Evolutionary conservation across 164 flowering plant species (phyloP).

Genomic region (Berberis vulgaris): DNA sequence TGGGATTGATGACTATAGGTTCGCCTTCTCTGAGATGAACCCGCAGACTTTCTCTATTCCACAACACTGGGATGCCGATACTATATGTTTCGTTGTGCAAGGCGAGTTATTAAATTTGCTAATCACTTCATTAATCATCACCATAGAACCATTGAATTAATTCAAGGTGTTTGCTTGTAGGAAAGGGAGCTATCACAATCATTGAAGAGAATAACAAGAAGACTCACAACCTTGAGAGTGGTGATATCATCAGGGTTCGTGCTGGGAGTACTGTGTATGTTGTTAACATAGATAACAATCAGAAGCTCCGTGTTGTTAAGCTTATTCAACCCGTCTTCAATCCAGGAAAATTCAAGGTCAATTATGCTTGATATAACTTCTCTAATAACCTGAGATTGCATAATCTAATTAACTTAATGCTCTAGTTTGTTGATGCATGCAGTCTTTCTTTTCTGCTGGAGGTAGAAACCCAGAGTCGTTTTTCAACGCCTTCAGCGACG

Average conservation of each 20-base stretch:
- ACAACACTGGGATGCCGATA: neutral
- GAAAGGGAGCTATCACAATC: neutral
- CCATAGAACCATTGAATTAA: neutral
- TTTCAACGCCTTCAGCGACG: constrained; percentile 45
- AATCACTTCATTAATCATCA: neutral
- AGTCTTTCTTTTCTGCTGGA: constrained; percentile 15
- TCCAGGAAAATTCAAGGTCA: neutral
- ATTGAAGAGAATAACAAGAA: neutral
- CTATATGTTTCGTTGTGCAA: neutral
- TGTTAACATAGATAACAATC: neutral
- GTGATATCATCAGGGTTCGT: neutral
- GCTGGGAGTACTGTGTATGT: neutral
- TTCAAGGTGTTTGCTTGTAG: neutral
- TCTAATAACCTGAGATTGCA: neutral
- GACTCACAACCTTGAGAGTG: neutral
- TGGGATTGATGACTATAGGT: neutral
- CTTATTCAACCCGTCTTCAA: neutral
- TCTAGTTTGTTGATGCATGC: neutral
- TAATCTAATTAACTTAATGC: no score
- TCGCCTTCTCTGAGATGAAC: neutral
- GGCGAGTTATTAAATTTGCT: neutral
- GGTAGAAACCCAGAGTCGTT: constrained; percentile 46
- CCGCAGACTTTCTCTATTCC: neutral
- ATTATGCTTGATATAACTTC: neutral
- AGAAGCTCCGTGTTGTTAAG: neutral